Conservation (phyloP, 352 stramenopile species). For the Pythium periplocum region DNA sequence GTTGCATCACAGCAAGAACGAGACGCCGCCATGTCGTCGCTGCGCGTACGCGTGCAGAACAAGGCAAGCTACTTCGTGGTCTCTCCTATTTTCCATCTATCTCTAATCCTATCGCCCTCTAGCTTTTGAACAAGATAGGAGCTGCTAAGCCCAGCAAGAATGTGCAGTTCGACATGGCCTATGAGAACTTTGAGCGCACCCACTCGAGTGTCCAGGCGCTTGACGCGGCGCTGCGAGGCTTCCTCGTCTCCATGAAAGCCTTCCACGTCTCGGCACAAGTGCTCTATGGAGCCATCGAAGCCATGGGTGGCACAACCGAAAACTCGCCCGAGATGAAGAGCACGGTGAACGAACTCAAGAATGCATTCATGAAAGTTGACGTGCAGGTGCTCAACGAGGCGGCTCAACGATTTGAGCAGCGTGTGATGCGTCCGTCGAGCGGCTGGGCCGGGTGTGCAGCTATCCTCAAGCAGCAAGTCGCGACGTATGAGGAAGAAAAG, state of each 20-base stretch:
- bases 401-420: slow-evolving; percentile 47
- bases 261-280: slow-evolving; percentile 55
- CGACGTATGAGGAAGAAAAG: slow-evolving; percentile 59
- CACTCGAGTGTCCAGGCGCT: slow-evolving; percentile 37
- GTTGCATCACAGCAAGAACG: no score
- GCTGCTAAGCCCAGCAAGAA: slow-evolving; percentile 76
- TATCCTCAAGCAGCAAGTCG: slow-evolving; percentile 38
- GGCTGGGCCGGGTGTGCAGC: slow-evolving; percentile 51
- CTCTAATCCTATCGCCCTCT: background rate
- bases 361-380: slow-evolving; percentile 53
- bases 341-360: slow-evolving; percentile 53
- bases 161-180: slow-evolving; percentile 61
- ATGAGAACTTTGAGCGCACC: slow-evolving; percentile 58
- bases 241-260: slow-evolving; percentile 46
- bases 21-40: slow-evolving; percentile 49
- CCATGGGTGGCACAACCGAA: slow-evolving; percentile 25
- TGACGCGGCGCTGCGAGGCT: slow-evolving; percentile 45
- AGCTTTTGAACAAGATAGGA: slow-evolving; percentile 59
- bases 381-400: slow-evolving; percentile 46
- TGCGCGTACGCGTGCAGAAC: slow-evolving; percentile 72
- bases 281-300: slow-evolving; percentile 53
- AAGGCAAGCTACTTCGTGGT: slow-evolving; percentile 22
- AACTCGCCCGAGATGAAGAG: slow-evolving; percentile 57
- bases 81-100: background rate
- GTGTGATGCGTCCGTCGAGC: slow-evolving; percentile 46